Percentiles rank a stretch among this genome's conserved stretches.
These are phyloP conservation scores for Helminthosporium solani DNA, from an alignment of 2,329 filamentous ascomycete species.

Conservation along the genomic window DNA sequence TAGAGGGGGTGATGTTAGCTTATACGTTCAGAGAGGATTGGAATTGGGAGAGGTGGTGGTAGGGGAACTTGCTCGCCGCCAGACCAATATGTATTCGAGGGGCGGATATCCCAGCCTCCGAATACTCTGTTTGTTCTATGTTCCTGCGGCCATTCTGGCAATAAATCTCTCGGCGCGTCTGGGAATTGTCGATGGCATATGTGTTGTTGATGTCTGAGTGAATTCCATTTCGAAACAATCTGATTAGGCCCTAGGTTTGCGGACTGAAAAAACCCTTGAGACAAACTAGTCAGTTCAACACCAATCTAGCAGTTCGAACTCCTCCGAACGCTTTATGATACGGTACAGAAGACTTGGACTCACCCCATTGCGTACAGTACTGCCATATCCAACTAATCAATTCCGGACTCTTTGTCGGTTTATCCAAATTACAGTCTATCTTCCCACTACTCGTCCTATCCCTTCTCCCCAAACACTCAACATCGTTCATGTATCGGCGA, in stretches of 20 bases:
- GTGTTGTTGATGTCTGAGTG: constrained; percentile 46
- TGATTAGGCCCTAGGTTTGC: constrained; percentile 52
- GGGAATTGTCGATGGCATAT: constrained; percentile 54
- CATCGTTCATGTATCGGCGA: constrained; percentile 41
- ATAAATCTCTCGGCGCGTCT: constrained; percentile 38
- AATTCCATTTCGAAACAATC: constrained; percentile 51
- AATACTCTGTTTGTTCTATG: constrained; percentile 46
- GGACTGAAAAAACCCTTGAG: constrained; percentile 48
- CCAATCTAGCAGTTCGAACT: no score
- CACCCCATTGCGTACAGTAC: constrained; percentile 55
- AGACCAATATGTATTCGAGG: constrained; percentile 54
- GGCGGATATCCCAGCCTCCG: constrained; percentile 55
- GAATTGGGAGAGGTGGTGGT: no score
- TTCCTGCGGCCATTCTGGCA: constrained; percentile 46
- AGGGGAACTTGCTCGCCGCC: constrained; percentile 40
- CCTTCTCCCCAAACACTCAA: constrained; percentile 43
- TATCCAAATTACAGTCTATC: constrained; percentile 43
- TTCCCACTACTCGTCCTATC: constrained; percentile 6
- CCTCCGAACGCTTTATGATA: no score
- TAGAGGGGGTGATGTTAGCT: no score
- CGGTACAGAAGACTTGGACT: constrained; percentile 8
- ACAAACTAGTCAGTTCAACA: constrained; percentile 5
- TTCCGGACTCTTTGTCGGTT: constrained; percentile 36
- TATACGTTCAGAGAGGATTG: no score
- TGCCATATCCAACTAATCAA: constrained; percentile 54